A percentile compares a stretch with the other conserved stretches of the same genome.
Conservation (phyloP, 2,329 filamentous ascomycete species). For the Fusarium torulosum region DNA sequence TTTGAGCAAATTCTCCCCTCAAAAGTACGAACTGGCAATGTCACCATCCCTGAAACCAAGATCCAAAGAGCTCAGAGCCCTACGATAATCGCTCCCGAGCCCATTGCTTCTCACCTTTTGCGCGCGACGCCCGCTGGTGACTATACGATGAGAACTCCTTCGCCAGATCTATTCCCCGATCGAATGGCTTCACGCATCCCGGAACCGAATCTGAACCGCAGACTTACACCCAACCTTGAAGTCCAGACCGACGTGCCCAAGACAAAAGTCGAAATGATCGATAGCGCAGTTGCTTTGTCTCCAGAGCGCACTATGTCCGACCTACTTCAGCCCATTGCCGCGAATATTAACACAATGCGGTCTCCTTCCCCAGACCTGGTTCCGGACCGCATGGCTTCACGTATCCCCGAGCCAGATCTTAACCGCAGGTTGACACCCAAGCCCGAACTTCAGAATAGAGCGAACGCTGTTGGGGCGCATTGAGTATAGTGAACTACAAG, state of each 20-base stretch:
- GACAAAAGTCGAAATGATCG: constrained; percentile 59
- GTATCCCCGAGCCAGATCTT: constrained; percentile 64
- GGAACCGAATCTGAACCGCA: constrained; percentile 59
- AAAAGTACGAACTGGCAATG: constrained; percentile 66
- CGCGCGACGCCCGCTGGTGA: constrained; percentile 68
- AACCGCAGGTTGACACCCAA: constrained; percentile 61
- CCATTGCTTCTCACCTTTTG: constrained; percentile 66
- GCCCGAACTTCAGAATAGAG: constrained; percentile 58
- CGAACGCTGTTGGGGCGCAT: constrained; percentile 44
- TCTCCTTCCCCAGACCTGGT: constrained; percentile 70
- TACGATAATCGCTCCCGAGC: constrained; percentile 66
- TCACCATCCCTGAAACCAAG: constrained; percentile 54
- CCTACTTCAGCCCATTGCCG: constrained; percentile 65
- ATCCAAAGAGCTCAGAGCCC: constrained; percentile 59
- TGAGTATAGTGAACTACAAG: background rate
- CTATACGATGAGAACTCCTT: constrained; percentile 67
- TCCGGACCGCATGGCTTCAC: constrained; percentile 72
- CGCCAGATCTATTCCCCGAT: constrained; percentile 72
- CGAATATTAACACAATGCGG: constrained; percentile 66
- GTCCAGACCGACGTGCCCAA: constrained; percentile 63
- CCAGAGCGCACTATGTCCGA: constrained; percentile 68
- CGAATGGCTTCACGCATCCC: constrained; percentile 70
- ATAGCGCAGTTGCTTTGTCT: constrained; percentile 62
- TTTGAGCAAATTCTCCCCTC: constrained; percentile 70
- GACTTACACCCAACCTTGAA: constrained; percentile 63